phyloP scores from a whole-genome alignment of 768 basidiomycete genomes.

The Steccherinum ochraceum region DNA sequence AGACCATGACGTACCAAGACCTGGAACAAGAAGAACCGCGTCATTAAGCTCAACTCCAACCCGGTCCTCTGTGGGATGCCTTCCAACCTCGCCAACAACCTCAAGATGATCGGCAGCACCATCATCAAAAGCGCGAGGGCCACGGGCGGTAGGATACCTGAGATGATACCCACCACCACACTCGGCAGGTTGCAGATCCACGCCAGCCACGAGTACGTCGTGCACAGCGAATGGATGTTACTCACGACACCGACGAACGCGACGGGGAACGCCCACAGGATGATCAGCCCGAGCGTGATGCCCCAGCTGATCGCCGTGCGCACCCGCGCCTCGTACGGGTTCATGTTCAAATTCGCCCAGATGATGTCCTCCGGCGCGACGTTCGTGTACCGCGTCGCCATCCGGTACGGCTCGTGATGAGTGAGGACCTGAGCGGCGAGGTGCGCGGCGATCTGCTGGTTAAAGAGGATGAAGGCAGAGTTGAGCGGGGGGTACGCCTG shows the following conservation, averaged over 20 bases:
- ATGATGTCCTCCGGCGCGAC: slow-evolving; percentile 86
- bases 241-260: slow-evolving; percentile 76
- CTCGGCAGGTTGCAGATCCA: slow-evolving; percentile 77
- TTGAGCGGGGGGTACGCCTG: slow-evolving; percentile 29
- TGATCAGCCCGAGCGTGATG: slow-evolving; percentile 70
- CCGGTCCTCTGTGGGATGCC: slow-evolving; percentile 83
- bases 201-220: slow-evolving; percentile 58
- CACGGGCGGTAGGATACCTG: slow-evolving; percentile 85
- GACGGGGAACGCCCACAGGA: slow-evolving; percentile 81
- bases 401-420: slow-evolving; percentile 79
- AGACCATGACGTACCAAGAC: slow-evolving; percentile 57
- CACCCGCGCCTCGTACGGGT: slow-evolving; percentile 65
- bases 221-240: slow-evolving; percentile 69
- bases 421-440: slow-evolving; percentile 69
- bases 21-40: slow-evolving; percentile 87
- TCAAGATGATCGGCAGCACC: slow-evolving; percentile 78
- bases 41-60: slow-evolving; percentile 89
- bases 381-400: slow-evolving; percentile 73
- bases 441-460: slow-evolving; percentile 90
- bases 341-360: slow-evolving; percentile 85
- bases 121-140: slow-evolving; percentile 88
- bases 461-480: slow-evolving; percentile 86
- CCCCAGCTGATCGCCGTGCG: slow-evolving; percentile 53
- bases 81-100: slow-evolving; percentile 77
- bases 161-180: slow-evolving; percentile 71